Base-by-base conservation (phyloP, 2,329 filamentous ascomycete genomes). In the Cladorrhinum sp. region DNA sequence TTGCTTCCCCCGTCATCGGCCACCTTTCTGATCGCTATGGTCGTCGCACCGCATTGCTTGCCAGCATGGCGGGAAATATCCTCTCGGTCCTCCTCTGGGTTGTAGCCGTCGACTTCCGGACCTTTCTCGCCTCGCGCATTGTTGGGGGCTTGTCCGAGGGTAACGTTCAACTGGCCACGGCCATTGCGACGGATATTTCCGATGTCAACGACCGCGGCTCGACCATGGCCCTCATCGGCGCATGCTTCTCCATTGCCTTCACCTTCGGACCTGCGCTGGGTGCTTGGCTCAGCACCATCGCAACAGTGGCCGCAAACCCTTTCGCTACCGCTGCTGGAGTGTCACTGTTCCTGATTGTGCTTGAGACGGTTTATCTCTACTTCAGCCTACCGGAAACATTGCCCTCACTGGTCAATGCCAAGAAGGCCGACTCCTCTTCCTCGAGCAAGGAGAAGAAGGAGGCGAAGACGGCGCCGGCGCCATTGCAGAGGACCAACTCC, bases 231-330 rank as follows among this genome's bases (percentile, higher is more conserved):
- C 82, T 99, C 58, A 94, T 99, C 26, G 95, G 95, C 62, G 93
- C 90, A 14, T 98, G 95, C 78, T 99, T 99, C 78, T 96, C 91
- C 64, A 88, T 99, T 67, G 95, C 95, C 18, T 99, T 99, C 73
- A 99, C 95, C 0, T 96, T 97, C 73, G 95, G 95, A 0, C 95
- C 95, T 0, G 92, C 92, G 9, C 82, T 99, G 7, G 95, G 95
- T 62, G 95, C 95, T 1, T 94, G 87, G 73, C 80, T 99, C 21
- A 89, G 91, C 65, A 88, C 84, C 56, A 86, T 96, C 64, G 86
- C 86, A 14, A 86, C 86, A 4, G 88, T 98, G 23, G 86, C 88
- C 2, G 89, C 88, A 24, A 99, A 99, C 72, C 95, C 95, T 0
- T 99, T 99, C 74, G 94, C 92, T 6, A 91, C 92, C 0, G 93